Conservation (phyloP, 495 filamentous ascomycete species). For the Penicillium verhagenii region DNA sequence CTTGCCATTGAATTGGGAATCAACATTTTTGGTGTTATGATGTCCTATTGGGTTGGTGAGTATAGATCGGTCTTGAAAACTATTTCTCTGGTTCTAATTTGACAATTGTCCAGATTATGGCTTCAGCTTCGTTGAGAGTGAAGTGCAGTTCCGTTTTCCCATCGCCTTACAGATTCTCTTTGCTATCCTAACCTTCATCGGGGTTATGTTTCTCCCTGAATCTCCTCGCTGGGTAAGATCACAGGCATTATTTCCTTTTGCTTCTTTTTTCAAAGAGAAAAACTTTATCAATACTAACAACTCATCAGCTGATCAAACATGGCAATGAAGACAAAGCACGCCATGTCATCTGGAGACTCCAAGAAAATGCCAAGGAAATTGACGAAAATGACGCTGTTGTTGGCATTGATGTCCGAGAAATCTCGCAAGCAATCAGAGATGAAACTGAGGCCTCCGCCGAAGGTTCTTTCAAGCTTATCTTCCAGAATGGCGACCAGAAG, state of each 20-base stretch:
- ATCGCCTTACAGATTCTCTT: constrained; percentile 57
- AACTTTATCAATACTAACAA: background rate
- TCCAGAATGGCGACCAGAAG: constrained; percentile 38
- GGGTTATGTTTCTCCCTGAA: constrained; percentile 52
- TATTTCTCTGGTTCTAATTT: background rate
- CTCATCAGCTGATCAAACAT: constrained; percentile 30
- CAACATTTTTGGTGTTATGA: constrained; percentile 56
- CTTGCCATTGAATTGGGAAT: constrained; percentile 56
- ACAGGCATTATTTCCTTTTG: background rate
- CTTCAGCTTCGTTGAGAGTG: constrained; percentile 31
- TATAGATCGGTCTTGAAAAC: background rate
- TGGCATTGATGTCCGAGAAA: constrained; percentile 28
- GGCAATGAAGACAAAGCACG: constrained; percentile 30
- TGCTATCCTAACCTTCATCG: constrained; percentile 48
- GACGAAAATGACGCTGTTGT: constrained; percentile 25
- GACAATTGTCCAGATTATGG: constrained; percentile 24
- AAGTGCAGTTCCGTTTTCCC: constrained; percentile 47
- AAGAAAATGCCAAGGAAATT: constrained; percentile 31
- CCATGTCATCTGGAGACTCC: constrained; percentile 32
- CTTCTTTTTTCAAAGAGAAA: background rate
- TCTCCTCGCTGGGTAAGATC: constrained; percentile 47
- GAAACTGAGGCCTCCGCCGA: constrained; percentile 26
- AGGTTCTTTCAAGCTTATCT: constrained; percentile 29
- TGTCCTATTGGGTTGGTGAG: constrained; percentile 38
- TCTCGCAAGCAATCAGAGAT: constrained; percentile 29